phyloP scores from a whole-genome alignment of 768 basidiomycete species.

The Rhizopogon vulgaris region DNA sequence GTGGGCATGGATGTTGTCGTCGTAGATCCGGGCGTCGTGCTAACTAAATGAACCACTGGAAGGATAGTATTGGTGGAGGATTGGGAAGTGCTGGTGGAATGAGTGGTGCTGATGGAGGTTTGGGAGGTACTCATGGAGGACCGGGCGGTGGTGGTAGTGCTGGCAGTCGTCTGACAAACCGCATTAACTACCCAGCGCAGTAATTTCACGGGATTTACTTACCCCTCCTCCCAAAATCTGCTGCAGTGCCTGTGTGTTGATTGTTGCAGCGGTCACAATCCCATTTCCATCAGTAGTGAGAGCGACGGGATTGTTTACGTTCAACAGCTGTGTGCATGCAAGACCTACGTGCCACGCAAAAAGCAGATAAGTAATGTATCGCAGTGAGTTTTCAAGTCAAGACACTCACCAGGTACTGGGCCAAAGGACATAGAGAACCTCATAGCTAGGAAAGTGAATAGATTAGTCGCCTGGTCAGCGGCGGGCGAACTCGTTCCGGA shows the following conservation, averaged over 20 bases:
- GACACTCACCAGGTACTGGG: conserved; percentile 16
- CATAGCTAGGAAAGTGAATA: conserved; percentile 25
- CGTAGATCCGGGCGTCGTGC: neutral
- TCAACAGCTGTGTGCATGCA: conserved; percentile 15
- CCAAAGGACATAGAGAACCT: conserved; percentile 19
- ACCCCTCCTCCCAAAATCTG: conserved; percentile 9
- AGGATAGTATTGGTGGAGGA: neutral
- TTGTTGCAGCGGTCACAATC: conserved; percentile 19
- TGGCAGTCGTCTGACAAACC: neutral
- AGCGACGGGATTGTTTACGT: conserved; percentile 16
- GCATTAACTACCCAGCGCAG: neutral
- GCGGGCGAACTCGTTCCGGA: conserved; percentile 16
- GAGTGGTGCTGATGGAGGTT: neutral
- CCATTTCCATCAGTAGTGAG: conserved; percentile 21
- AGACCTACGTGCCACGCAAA: conserved; percentile 12
- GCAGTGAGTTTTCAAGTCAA: neutral
- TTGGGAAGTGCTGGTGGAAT: neutral
- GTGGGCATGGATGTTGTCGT: neutral
- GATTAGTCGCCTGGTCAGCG: conserved; percentile 12
- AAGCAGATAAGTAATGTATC: neutral
- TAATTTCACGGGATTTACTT: neutral
- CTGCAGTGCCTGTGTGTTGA: conserved; percentile 15
- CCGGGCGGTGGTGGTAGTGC: neutral
- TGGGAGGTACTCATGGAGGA: conserved; percentile 1
- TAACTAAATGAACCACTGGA: neutral